Evolutionary conservation across 2,329 filamentous ascomycete species (phyloP).

Genomic region (Paecilomyces sp.): DNA sequence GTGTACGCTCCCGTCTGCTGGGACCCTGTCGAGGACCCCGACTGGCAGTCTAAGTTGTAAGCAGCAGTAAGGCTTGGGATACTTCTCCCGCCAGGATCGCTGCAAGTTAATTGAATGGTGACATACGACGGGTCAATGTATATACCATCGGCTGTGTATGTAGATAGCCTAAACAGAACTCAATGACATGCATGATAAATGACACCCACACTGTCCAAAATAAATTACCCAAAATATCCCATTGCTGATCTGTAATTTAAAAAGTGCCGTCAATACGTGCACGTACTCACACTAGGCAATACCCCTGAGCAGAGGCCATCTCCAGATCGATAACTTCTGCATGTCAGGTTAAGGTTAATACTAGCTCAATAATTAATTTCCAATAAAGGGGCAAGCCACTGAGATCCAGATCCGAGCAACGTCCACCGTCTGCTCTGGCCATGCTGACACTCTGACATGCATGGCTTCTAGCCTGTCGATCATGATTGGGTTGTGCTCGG

Average conservation of each 20-base stretch:
- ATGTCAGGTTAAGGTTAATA: neutral
- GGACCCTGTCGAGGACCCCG: constrained; percentile 42
- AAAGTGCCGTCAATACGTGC: neutral
- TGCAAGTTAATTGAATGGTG: neutral
- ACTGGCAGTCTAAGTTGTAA: constrained; percentile 9
- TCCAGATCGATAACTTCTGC: neutral
- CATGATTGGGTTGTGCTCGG: neutral
- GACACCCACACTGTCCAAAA: neutral
- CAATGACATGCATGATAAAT: neutral
- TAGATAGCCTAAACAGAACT: neutral
- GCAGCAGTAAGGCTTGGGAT: neutral
- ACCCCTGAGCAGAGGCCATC: neutral
- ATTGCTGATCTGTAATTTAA: neutral
- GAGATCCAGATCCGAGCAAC: neutral
- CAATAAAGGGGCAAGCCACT: neutral
- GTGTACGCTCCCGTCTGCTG: constrained; percentile 53
- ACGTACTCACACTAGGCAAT: neutral
- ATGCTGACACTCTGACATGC: neutral
- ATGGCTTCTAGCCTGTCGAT: neutral
- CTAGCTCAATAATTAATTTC: neutral
- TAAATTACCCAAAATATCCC: neutral
- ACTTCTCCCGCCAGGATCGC: neutral
- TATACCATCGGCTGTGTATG: neutral
- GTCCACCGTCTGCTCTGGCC: neutral
- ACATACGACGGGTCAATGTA: neutral